Conservation (phyloP, 2,329 filamentous ascomycete genomes). For the Colletotrichum musicola region DNA sequence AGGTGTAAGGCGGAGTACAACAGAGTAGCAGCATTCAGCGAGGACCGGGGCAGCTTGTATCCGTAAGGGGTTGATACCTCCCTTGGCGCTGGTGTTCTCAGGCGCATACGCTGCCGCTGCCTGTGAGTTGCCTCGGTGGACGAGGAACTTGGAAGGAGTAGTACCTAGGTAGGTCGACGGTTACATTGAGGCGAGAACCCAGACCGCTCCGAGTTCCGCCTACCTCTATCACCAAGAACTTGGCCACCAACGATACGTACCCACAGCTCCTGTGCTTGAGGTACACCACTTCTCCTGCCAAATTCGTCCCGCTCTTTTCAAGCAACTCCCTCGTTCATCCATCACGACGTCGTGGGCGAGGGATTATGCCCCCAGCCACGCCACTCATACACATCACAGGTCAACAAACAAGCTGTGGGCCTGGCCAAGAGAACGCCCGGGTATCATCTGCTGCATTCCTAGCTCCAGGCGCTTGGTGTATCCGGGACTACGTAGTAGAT, state of each 20-base stretch:
- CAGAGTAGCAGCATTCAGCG: not conserved
- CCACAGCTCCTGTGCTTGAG: not conserved
- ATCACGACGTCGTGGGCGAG: slow-evolving; percentile 7
- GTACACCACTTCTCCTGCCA: not conserved
- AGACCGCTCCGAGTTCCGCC: too few species aligned
- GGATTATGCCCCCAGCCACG: not conserved
- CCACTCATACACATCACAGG: not conserved
- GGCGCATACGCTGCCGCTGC: too few species aligned
- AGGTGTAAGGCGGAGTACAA: too few species aligned
- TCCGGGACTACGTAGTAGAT: slow-evolving; percentile 10
- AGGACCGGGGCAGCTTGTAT: not conserved
- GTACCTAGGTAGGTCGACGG: too few species aligned
- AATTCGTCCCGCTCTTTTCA: slow-evolving; percentile 20
- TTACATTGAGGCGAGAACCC: too few species aligned
- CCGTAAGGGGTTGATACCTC: not conserved
- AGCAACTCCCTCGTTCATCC: slow-evolving; percentile 22
- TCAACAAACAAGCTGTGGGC: too few species aligned
- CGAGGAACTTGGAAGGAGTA: too few species aligned
- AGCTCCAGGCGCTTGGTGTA: not conserved
- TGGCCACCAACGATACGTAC: too few species aligned
- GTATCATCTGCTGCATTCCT: slow-evolving; percentile 4
- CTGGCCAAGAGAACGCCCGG: not conserved
- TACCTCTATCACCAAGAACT: too few species aligned
- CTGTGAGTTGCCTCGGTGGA: too few species aligned
- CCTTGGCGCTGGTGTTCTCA: too few species aligned